phyloP scores from a whole-genome alignment of 2,329 filamentous ascomycete genomes.

The Paecilomyces sp. region DNA sequence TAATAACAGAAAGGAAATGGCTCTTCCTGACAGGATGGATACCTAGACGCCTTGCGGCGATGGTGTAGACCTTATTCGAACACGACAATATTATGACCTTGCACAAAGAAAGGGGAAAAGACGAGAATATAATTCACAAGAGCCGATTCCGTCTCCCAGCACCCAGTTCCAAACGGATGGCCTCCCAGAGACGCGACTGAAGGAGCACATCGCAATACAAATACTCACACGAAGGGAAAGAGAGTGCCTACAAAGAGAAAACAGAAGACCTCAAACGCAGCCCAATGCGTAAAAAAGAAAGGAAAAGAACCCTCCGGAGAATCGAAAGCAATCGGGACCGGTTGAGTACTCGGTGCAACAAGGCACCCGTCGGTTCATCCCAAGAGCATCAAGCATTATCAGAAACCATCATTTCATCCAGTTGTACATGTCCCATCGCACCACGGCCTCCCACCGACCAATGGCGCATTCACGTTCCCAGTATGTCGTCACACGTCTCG shows the following conservation, averaged over 20 bases:
- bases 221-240: constrained; percentile 2
- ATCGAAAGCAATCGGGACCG: constrained; percentile 2
- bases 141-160: background rate
- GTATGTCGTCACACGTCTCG: constrained; percentile 44
- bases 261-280: constrained; percentile 12
- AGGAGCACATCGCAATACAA: background rate
- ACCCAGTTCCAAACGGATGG: background rate
- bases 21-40: background rate
- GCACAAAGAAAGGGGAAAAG: background rate
- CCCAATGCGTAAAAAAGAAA: constrained; percentile 12
- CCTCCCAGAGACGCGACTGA: background rate
- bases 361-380: background rate
- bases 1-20: background rate
- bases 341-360: background rate
- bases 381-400: constrained; percentile 10
- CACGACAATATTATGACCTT: background rate
- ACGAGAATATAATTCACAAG: background rate
- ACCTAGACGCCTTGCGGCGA: background rate
- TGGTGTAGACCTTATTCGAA: background rate
- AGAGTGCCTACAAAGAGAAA: constrained; percentile 2
- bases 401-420: constrained; percentile 30
- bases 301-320: constrained; percentile 5
- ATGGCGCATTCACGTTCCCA: constrained; percentile 14
- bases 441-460: constrained; percentile 7
- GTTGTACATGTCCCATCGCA: constrained; percentile 24